Percentiles rank a stretch among this genome's conserved stretches.
Conservation (phyloP, 2,329 filamentous ascomycete genomes). For the Verticillium longisporum region DNA sequence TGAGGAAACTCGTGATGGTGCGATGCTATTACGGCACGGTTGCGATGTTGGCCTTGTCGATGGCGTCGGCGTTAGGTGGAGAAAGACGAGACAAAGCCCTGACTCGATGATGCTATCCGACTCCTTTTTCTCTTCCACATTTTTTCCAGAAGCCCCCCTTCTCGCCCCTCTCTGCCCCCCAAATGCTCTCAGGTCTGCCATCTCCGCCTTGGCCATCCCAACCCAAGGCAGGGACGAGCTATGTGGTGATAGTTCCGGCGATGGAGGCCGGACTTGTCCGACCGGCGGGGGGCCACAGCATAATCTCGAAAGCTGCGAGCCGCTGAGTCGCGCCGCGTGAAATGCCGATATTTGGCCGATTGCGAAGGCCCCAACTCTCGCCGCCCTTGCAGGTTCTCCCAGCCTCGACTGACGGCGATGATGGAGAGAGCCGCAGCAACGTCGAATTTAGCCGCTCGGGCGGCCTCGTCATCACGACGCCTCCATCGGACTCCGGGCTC, state of each 20-base stretch:
- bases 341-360: background rate
- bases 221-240: background rate
- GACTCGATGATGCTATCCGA: conserved; percentile 1
- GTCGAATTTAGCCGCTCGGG: background rate
- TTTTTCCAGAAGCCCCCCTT: conserved; percentile 1
- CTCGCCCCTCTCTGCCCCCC: background rate
- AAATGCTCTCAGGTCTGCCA: background rate
- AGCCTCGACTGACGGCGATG: background rate
- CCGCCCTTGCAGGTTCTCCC: background rate
- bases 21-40: background rate
- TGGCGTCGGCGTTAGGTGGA: background rate
- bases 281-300: background rate
- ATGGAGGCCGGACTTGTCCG: conserved; percentile 1
- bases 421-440: no score
- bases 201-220: background rate
- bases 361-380: background rate
- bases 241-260: background rate
- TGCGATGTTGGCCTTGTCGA: background rate
- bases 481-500: background rate
- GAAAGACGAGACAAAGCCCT: background rate
- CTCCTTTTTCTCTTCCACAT: background rate
- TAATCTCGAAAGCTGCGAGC: background rate
- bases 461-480: background rate
- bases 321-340: background rate
- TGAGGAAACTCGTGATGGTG: background rate